phyloP scores from a whole-genome alignment of 2,329 filamentous ascomycete genomes.

The Dactylellina cionopaga region DNA sequence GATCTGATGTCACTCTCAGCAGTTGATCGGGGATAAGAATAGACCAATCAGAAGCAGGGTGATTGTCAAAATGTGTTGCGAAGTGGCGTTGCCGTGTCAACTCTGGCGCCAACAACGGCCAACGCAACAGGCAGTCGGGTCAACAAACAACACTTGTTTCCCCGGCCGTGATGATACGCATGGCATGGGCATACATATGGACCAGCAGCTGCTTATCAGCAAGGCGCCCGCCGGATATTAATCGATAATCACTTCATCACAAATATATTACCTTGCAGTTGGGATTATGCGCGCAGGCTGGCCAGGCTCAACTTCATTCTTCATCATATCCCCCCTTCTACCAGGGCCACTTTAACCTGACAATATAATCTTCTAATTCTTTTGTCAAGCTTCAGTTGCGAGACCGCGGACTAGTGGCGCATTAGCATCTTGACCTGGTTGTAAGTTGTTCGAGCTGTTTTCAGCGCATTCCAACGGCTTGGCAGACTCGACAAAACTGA shows the following conservation, averaged over 20 bases:
- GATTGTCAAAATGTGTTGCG: slow-evolving; percentile 5
- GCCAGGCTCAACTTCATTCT: too few species aligned
- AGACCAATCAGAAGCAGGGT: slow-evolving; percentile 20
- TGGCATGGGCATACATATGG: not conserved
- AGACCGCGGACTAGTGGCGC: too few species aligned
- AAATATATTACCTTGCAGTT: not conserved
- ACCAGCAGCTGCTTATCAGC: slow-evolving; percentile 5
- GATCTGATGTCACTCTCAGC: slow-evolving; percentile 44
- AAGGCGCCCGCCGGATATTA: slow-evolving; percentile 14
- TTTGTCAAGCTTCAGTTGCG: slow-evolving; percentile 1
- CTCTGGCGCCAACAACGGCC: slow-evolving; percentile 19
- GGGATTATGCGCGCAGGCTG: too few species aligned
- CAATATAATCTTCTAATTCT: slow-evolving; percentile 9
- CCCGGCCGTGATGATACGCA: slow-evolving; percentile 23
- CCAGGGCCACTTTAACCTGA: too few species aligned
- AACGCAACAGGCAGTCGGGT: slow-evolving; percentile 15
- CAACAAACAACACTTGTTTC: slow-evolving; percentile 43
- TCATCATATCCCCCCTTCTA: too few species aligned
- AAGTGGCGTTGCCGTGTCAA: slow-evolving; percentile 43
- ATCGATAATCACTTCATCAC: slow-evolving; percentile 16
- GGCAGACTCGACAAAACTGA: not conserved
- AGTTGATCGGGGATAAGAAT: slow-evolving; percentile 29
- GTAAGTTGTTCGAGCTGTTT: too few species aligned
- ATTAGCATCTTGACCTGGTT: too few species aligned
- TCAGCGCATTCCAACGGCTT: slow-evolving; percentile 24